These are phyloP conservation scores for Corylus avellana DNA, from an alignment of 306 rosid species.

Conservation along the genomic window DNA sequence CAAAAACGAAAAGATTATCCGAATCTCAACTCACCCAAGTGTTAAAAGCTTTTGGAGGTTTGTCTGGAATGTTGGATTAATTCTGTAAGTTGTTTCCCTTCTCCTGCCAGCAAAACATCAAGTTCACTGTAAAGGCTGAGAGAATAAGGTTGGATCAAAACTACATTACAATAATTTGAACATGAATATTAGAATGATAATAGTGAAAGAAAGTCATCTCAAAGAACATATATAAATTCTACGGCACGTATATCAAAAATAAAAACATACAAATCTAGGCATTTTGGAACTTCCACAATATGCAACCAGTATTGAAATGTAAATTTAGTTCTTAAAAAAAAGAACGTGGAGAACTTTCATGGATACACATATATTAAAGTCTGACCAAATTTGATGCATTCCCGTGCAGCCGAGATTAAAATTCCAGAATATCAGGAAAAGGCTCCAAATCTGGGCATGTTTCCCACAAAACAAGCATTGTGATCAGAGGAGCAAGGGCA, in stretches of 20 bases:
- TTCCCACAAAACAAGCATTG: background rate
- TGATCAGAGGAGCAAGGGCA: background rate
- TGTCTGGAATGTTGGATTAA: conserved; percentile 73
- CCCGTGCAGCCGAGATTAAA: no score
- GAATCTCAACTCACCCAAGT: conserved; percentile 59
- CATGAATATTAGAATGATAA: background rate
- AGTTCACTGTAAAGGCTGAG: background rate
- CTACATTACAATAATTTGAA: background rate
- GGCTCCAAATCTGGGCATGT: background rate
- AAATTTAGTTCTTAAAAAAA: background rate
- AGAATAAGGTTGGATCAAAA: conserved; percentile 12
- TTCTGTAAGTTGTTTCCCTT: conserved; percentile 71
- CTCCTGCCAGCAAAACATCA: conserved; percentile 55
- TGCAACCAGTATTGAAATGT: background rate
- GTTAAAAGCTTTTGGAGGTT: conserved; percentile 84
- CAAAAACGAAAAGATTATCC: background rate
- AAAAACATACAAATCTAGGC: background rate
- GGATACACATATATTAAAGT: background rate
- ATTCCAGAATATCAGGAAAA: no score
- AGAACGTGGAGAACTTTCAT: background rate
- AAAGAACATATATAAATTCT: background rate
- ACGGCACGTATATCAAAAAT: background rate
- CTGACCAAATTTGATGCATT: background rate
- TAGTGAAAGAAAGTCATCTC: background rate
- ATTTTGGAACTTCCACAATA: background rate